Evolutionary conservation across 352 stramenopile genomes (phyloP), one percentile per base, ranked within the genome.

Genomic region (Globisporangium splendens): DNA sequence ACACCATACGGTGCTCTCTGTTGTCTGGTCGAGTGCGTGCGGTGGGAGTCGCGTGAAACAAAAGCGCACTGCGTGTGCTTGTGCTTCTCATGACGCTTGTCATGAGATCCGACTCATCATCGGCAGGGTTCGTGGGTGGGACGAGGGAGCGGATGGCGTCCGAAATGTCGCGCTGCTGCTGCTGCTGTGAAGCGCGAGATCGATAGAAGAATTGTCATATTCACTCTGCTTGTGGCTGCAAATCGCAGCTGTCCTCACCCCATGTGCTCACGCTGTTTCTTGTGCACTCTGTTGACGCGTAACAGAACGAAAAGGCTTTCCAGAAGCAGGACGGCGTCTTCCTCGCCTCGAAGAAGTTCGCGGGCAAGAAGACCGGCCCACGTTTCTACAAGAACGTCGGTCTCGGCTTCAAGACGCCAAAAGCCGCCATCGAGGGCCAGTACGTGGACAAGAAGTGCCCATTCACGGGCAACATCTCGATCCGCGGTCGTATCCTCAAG

Each of bases 401-500:
- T 63, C 91, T 99, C 59, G 97, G 96, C 63, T 98, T 99, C 89
- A 99, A 99, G 91, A 99, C 97, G 54, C 97, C 97, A 52, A 98
- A 98, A 79, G 70, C 80, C 43, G 97, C 96, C 65, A 98, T 91
- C 50, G 75, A 89, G 63, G 96, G 95, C 69, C 97, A 86, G 71
- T 99, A 99, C 80, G 91, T 99, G 44, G 97, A 99, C 93, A 99
- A 99, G 89, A 99, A 99, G 91, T 99, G 97, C 86, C 97, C 97
- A 59, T 99, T 99, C 90, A 99, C 97, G 42, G 96, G 96, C 76
- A 97, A 99, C 82, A 97, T 99, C 53, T 98, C 96, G 72, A 99
- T 99, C 82, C 96, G 96, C 82, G 97, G 96, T 77, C 92, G 96
- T 85, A 99, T 96, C 67, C 83, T 98, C 53, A 98, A 98, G 89